A percentile compares a stretch with the other conserved stretches of the same genome.
Evolutionary conservation across 2,329 filamentous ascomycete genomes (phyloP).

Genomic region (Alternaria sp.): DNA sequence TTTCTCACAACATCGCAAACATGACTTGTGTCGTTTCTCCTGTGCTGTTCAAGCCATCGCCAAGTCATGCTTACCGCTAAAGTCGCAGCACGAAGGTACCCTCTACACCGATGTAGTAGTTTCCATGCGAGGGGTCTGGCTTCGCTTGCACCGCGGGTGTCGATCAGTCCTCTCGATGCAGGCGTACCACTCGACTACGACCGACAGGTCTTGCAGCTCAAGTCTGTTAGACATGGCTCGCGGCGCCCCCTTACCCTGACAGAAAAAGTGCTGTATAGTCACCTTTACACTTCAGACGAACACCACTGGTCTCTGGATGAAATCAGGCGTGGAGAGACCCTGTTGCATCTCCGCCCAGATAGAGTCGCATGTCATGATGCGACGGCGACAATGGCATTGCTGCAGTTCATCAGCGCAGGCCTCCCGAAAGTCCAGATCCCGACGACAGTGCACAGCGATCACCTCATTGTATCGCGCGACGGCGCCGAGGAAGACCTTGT

Average conservation of each 20-base stretch:
- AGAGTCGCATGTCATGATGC: constrained; percentile 54
- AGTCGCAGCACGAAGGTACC: neutral
- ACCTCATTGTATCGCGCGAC: constrained; percentile 47
- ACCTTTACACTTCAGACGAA: constrained; percentile 26
- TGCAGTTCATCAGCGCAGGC: constrained; percentile 53
- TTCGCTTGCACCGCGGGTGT: constrained; percentile 10
- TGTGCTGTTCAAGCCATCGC: neutral
- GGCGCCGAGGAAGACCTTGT: constrained; percentile 40
- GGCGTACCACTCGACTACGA: constrained; percentile 16
- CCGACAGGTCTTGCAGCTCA: constrained; percentile 13
- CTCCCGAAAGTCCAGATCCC: constrained; percentile 48
- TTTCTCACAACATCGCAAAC: neutral
- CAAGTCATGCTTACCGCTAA: neutral
- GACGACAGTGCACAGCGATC: constrained; percentile 52
- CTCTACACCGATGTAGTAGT: neutral
- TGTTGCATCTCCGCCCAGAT: constrained; percentile 43
- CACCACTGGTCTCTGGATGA: constrained; percentile 20
- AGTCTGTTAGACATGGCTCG: constrained; percentile 12
- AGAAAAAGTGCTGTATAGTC: neutral
- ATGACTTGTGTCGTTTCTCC: neutral
- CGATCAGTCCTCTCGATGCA: constrained; percentile 18
- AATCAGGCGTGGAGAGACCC: constrained; percentile 43
- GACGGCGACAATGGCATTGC: constrained; percentile 52
- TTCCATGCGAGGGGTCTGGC: neutral
- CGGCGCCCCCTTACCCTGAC: constrained; percentile 18